Percentiles rank a stretch among this genome's conserved stretches.
Conservation (phyloP, 1,284 basidiomycete genomes). For the Blastosporella zonata region DNA sequence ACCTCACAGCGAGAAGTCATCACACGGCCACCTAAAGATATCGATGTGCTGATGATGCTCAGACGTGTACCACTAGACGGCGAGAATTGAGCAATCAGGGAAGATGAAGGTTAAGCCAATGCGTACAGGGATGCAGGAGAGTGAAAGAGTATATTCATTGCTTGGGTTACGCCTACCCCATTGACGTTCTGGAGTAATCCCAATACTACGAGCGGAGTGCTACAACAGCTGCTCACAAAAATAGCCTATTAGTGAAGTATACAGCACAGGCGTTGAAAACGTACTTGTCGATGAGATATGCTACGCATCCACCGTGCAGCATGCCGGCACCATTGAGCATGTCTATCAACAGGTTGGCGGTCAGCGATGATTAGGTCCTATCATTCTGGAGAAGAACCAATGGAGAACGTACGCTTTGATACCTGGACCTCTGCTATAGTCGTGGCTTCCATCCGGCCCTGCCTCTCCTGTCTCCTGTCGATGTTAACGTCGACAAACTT, state of each 20-base stretch:
- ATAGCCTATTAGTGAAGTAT: conserved; percentile 6
- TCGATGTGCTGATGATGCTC: conserved; percentile 57
- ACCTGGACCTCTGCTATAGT: conserved; percentile 60
- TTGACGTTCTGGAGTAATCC: conserved; percentile 58
- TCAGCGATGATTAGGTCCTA: conserved; percentile 11
- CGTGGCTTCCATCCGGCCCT: conserved; percentile 51
- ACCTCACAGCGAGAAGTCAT: conserved; percentile 72
- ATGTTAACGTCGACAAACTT: conserved; percentile 58
- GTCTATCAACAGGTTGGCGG: conserved; percentile 33
- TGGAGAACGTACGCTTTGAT: conserved; percentile 42
- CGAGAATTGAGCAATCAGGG: conserved; percentile 6
- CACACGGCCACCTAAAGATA: conserved; percentile 61
- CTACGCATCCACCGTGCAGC: conserved; percentile 68
- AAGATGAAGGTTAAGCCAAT: conserved; percentile 3
- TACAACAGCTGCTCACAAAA: conserved; percentile 47
- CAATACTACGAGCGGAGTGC: conserved; percentile 62
- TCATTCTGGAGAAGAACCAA: conserved; percentile 2
- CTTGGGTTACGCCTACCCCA: conserved; percentile 70
- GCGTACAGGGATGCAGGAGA: conserved; percentile 60
- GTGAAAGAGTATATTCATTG: conserved; percentile 65
- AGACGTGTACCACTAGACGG: conserved; percentile 49
- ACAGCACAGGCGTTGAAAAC: conserved; percentile 19
- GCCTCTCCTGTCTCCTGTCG: conserved; percentile 40
- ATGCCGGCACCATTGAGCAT: conserved; percentile 74
- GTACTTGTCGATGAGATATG: conserved; percentile 70